Percentiles rank a stretch among this genome's conserved stretches.
Conservation (phyloP, 768 basidiomycete genomes). For the Amanita polypyramis region DNA sequence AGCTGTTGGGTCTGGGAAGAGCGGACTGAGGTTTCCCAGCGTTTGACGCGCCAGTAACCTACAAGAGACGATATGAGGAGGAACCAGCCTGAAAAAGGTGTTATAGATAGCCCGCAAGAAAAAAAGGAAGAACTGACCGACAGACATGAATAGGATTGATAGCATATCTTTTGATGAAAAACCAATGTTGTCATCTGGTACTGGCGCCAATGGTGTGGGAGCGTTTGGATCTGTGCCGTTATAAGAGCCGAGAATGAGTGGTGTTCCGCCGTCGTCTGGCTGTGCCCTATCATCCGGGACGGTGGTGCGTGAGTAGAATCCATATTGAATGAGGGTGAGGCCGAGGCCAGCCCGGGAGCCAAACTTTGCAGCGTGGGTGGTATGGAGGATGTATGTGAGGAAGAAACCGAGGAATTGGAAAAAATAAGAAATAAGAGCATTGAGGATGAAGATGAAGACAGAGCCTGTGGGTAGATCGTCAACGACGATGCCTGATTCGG, state of each 20-base stretch:
- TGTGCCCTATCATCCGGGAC: constrained; percentile 18
- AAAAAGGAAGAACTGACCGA: constrained; percentile 36
- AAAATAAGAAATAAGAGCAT: constrained; percentile 81
- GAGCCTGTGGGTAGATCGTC: constrained; percentile 87
- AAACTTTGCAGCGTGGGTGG: constrained; percentile 86
- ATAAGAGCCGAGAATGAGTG: background rate
- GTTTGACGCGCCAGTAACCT: constrained; percentile 82
- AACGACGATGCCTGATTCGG: constrained; percentile 59
- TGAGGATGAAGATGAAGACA: constrained; percentile 59
- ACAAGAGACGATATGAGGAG: background rate
- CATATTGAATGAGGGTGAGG: constrained; percentile 88
- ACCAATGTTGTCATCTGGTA: constrained; percentile 20
- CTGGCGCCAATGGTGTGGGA: constrained; percentile 13
- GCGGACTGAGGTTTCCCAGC: constrained; percentile 70
- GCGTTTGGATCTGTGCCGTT: constrained; percentile 6
- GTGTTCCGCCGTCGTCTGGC: background rate
- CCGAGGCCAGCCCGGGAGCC: constrained; percentile 95
- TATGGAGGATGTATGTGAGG: constrained; percentile 87
- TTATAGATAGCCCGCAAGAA: background rate
- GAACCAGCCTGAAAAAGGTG: too few relatives aligned
- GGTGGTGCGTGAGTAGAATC: constrained; percentile 54
- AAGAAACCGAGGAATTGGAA: constrained; percentile 96
- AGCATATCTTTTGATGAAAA: constrained; percentile 75
- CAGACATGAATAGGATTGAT: constrained; percentile 83
- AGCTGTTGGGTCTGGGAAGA: constrained; percentile 18